Conservation (phyloP, 208 protist genomes). For the Trypanosoma conorhini region DNA sequence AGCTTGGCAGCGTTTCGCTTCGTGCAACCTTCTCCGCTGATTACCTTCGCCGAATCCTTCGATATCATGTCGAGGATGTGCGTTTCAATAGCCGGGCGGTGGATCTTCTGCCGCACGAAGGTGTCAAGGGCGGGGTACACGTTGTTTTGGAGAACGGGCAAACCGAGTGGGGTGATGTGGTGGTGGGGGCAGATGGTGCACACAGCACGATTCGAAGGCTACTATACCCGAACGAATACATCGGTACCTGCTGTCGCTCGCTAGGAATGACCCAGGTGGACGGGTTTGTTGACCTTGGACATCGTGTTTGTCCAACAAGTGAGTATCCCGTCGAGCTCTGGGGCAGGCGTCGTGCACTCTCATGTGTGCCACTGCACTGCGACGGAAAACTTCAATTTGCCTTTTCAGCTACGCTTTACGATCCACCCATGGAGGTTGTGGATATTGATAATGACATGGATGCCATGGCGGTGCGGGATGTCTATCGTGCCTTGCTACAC, state of each 20-base stretch:
- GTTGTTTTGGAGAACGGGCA: conserved; percentile 69
- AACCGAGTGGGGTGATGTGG: conserved; percentile 88
- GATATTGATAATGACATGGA: conserved; percentile 42
- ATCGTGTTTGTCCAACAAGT: conserved; percentile 37
- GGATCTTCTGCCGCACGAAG: conserved; percentile 79
- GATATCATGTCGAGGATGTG: conserved; percentile 66
- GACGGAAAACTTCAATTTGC: conserved; percentile 50
- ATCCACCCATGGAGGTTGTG: conserved; percentile 52
- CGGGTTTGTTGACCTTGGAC: conserved; percentile 53
- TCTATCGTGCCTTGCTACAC: conserved; percentile 43
- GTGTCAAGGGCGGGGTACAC: conserved; percentile 83
- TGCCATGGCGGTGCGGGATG: conserved; percentile 46
- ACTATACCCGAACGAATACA: conserved; percentile 77
- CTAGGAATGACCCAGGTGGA: conserved; percentile 83
- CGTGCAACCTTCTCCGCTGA: conserved; percentile 61
- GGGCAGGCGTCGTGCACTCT: conserved; percentile 47
- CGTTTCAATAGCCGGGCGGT: conserved; percentile 72
- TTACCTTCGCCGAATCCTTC: conserved; percentile 59
- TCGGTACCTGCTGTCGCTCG: conserved; percentile 61
- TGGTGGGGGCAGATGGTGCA: conserved; percentile 89
- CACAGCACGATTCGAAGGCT: conserved; percentile 77
- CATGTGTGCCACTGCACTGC: conserved; percentile 42
- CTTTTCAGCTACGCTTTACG: conserved; percentile 76
- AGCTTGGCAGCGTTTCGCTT: conserved; percentile 79
- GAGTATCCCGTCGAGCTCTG: conserved; percentile 66